Conservation (phyloP, 345 rosid species). For the Pugionium dolabratum region DNA sequence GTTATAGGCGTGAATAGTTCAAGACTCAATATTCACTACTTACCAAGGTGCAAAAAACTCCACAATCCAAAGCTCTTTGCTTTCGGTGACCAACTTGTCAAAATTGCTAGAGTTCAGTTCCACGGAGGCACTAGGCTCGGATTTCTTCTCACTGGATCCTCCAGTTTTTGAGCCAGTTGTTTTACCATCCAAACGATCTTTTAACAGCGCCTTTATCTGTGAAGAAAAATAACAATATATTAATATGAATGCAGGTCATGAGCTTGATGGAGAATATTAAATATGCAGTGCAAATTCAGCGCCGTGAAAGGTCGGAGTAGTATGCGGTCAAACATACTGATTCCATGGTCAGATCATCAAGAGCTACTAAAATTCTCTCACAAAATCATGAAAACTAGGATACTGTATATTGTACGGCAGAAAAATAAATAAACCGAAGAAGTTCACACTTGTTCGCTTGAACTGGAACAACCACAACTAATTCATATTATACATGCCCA, state of each 20-base stretch:
- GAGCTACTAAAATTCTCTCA: neutral
- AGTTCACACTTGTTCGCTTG: neutral
- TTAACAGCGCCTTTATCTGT: slow-evolving; percentile 81
- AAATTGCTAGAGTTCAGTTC: slow-evolving; percentile 84
- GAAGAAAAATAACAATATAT: slow-evolving; percentile 10
- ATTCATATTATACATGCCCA: neutral
- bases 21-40: slow-evolving; percentile 23
- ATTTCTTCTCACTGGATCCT: slow-evolving; percentile 56
- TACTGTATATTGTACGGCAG: too few species aligned
- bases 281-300: slow-evolving; percentile 9
- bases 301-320: neutral
- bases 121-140: slow-evolving; percentile 70
- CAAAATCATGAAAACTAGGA: neutral
- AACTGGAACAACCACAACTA: neutral
- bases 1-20: slow-evolving; percentile 14
- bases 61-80: slow-evolving; percentile 96
- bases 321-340: neutral
- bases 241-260: neutral
- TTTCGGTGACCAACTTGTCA: slow-evolving; percentile 88
- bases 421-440: too few species aligned
- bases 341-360: slow-evolving; percentile 5
- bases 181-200: slow-evolving; percentile 76
- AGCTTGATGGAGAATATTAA: neutral
- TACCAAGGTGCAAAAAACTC: slow-evolving; percentile 99
- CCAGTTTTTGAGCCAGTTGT: slow-evolving; percentile 44